phyloP scores from a whole-genome alignment of 2,329 filamentous ascomycete genomes.

The Ceratocystis colombiana region DNA sequence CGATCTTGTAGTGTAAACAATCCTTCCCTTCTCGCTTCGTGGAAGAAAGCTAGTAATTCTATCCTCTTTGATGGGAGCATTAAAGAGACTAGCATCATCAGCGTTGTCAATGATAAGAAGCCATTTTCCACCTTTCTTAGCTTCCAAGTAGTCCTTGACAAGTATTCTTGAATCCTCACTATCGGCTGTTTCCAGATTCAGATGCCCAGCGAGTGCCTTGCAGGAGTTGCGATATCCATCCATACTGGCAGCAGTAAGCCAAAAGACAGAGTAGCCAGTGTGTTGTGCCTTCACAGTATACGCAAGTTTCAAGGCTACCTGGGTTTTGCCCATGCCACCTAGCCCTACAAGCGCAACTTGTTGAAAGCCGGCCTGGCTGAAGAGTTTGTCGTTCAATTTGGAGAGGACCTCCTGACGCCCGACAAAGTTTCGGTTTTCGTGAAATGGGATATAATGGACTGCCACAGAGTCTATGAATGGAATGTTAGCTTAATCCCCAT shows the following conservation, averaged over 20 bases:
- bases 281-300: background rate
- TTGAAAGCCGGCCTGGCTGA: background rate
- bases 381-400: background rate
- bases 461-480: background rate
- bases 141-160: constrained; percentile 26
- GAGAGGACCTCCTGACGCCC: background rate
- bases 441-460: background rate
- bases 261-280: background rate
- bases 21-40: constrained; percentile 14
- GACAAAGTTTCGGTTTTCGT: background rate
- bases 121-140: constrained; percentile 27
- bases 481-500: background rate
- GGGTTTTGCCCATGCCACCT: background rate
- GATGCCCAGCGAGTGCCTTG: background rate
- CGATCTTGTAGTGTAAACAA: constrained; percentile 18
- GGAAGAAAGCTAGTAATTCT: constrained; percentile 30
- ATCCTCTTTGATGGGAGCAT: background rate
- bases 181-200: background rate
- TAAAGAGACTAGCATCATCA: constrained; percentile 25
- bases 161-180: constrained; percentile 16
- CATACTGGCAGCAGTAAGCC: constrained; percentile 7
- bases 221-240: background rate
- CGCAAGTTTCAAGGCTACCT: background rate
- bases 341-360: background rate
- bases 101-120: constrained; percentile 29